phyloP scores from a whole-genome alignment of 2,329 filamentous ascomycete species.

The Neonectria faginata region DNA sequence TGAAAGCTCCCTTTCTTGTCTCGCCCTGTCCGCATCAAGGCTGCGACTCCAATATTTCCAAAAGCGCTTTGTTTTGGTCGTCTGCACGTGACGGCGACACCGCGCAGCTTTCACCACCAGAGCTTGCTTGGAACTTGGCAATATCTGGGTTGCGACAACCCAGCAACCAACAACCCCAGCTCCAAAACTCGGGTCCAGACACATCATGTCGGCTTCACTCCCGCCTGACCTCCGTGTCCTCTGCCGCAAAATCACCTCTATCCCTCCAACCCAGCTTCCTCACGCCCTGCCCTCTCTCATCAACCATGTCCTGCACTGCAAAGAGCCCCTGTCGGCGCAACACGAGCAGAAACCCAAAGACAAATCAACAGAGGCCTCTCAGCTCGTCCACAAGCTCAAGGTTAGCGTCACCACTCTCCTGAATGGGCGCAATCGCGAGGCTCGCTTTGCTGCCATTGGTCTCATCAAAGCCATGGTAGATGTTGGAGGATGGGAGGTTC shows the following conservation, averaged over 20 bases:
- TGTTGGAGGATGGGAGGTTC: slow-evolving; percentile 84
- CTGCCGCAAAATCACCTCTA: slow-evolving; percentile 77
- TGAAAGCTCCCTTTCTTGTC: neutral
- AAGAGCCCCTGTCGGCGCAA: slow-evolving; percentile 70
- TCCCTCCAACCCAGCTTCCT: slow-evolving; percentile 79
- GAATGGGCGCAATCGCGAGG: slow-evolving; percentile 79
- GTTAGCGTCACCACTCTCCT: slow-evolving; percentile 82
- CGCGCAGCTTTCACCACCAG: slow-evolving; percentile 3
- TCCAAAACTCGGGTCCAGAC: neutral
- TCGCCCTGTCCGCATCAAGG: neutral
- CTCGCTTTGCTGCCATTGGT: slow-evolving; percentile 81
- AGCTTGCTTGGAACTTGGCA: slow-evolving; percentile 4
- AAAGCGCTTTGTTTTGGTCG: neutral
- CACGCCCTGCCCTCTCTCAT: slow-evolving; percentile 77
- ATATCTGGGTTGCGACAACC: slow-evolving; percentile 11
- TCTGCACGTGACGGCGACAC: slow-evolving; percentile 24
- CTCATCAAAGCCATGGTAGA: slow-evolving; percentile 86
- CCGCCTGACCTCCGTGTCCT: slow-evolving; percentile 72
- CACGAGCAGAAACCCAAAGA: slow-evolving; percentile 71
- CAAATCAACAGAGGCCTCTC: slow-evolving; percentile 70
- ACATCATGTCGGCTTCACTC: slow-evolving; percentile 50
- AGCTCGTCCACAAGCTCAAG: slow-evolving; percentile 85
- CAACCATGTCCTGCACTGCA: slow-evolving; percentile 68
- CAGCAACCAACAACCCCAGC: neutral
- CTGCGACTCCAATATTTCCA: neutral